Evolutionary conservation across 148 eudicot species (phyloP).

Genomic region (Oxyria digyna): DNA sequence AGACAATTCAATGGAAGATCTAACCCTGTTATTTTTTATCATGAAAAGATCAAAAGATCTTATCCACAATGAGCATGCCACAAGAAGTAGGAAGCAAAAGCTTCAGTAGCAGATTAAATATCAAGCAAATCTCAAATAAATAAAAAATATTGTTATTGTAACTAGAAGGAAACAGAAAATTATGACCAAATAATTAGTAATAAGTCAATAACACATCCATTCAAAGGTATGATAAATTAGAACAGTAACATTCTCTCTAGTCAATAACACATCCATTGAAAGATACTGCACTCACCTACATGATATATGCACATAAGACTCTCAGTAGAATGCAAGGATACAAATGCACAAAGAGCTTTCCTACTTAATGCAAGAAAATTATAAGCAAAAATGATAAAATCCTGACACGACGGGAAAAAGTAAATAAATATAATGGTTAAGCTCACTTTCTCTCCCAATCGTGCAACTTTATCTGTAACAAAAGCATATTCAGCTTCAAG

Average conservation of each 20-base stretch:
- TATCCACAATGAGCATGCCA: not conserved
- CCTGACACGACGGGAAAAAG: not conserved
- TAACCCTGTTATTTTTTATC: not conserved
- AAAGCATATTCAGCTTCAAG: conserved; percentile 62
- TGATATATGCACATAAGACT: not conserved
- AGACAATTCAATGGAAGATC: not conserved
- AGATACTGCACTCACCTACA: no score
- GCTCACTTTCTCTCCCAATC: conserved; percentile 55
- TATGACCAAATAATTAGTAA: not conserved
- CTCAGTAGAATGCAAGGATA: not conserved
- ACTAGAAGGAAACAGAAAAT: not conserved
- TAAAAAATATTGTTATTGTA: not conserved
- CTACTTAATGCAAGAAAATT: not conserved
- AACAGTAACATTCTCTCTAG: not conserved
- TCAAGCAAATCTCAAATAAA: not conserved
- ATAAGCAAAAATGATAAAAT: not conserved
- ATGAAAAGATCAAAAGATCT: not conserved
- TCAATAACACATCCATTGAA: no score
- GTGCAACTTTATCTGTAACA: conserved; percentile 51
- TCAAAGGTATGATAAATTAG: not conserved
- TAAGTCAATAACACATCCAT: not conserved
- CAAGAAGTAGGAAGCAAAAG: not conserved
- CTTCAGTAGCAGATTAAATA: not conserved
- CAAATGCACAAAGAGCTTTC: not conserved
- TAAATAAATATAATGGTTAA: not conserved